Evolutionary conservation across 495 filamentous ascomycete genomes (phyloP).

Genomic region (Clavariopsis aquatica): DNA sequence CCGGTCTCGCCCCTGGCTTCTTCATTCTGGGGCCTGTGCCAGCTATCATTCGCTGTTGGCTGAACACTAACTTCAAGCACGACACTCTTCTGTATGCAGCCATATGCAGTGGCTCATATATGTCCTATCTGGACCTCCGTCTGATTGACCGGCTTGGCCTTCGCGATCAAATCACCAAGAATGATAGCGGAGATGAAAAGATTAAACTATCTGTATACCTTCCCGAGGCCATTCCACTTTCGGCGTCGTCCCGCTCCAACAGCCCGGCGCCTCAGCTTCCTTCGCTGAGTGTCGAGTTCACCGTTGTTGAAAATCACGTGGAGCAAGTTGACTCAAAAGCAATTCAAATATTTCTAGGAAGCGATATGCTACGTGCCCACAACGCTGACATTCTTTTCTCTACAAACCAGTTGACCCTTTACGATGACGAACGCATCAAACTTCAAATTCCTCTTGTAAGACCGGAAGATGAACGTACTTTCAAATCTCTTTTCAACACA

Average conservation of each 20-base stretch:
- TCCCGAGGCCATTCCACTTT: constrained; percentile 82
- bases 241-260: constrained; percentile 67
- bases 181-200: constrained; percentile 60
- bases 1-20: constrained; percentile 76
- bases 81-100: constrained; percentile 86
- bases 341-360: constrained; percentile 82
- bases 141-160: constrained; percentile 73
- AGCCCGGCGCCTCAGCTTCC: constrained; percentile 81
- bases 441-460: constrained; percentile 90
- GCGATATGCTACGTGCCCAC: constrained; percentile 80
- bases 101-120: constrained; percentile 87
- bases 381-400: constrained; percentile 92
- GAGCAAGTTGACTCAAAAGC: constrained; percentile 52
- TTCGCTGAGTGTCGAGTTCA: constrained; percentile 72
- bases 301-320: constrained; percentile 60
- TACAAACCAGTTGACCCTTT: constrained; percentile 80
- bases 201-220: constrained; percentile 83
- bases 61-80: constrained; percentile 82
- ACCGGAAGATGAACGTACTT: constrained; percentile 81
- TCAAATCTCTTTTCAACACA: constrained; percentile 70
- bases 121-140: constrained; percentile 71
- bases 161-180: constrained; percentile 63
- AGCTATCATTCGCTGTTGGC: constrained; percentile 93
- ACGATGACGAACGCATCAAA: constrained; percentile 83
- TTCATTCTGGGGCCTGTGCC: constrained; percentile 84